phyloP scores from a whole-genome alignment of 2,329 filamentous ascomycete genomes.

The Cladosporium phlei region DNA sequence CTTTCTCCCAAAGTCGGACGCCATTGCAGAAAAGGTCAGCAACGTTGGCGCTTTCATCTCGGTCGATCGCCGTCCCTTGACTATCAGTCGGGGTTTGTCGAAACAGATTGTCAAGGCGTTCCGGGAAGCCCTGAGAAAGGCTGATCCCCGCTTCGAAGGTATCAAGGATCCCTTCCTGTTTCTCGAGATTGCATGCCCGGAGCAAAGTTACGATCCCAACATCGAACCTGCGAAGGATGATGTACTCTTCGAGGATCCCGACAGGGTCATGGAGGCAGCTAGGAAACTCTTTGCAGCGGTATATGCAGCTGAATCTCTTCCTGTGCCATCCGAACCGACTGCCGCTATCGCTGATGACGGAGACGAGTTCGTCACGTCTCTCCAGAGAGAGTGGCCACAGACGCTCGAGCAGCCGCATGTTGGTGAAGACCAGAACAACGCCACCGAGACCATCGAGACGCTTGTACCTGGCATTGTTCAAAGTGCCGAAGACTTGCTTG shows the following conservation, averaged over 20 bases:
- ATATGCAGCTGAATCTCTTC: conserved; percentile 12
- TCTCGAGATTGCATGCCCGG: conserved; percentile 59
- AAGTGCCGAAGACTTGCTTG: too few relatives aligned
- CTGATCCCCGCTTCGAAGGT: conserved; percentile 22
- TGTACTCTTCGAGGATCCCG: conserved; percentile 60
- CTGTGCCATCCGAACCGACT: background rate
- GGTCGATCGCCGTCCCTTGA: conserved; percentile 63
- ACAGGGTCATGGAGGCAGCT: conserved; percentile 39
- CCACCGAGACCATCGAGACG: too few relatives aligned
- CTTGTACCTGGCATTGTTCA: too few relatives aligned
- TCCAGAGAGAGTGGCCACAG: too few relatives aligned
- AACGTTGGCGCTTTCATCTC: conserved; percentile 55
- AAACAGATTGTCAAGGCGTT: conserved; percentile 57
- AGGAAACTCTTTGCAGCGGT: conserved; percentile 40
- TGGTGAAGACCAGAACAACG: too few relatives aligned
- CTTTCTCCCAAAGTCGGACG: conserved; percentile 52
- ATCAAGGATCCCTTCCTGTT: conserved; percentile 57
- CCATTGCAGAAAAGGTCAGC: conserved; percentile 37
- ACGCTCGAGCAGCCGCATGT: too few relatives aligned
- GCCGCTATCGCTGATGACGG: background rate
- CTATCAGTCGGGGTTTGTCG: conserved; percentile 49
- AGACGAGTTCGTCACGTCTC: conserved; percentile 5
- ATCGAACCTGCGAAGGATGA: conserved; percentile 68
- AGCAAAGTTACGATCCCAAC: conserved; percentile 65
- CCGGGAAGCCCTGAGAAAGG: conserved; percentile 45